phyloP scores from a whole-genome alignment of 345 rosid species.

The sweet orange (Citrus sinensis) region DVS_A1.0 CM039163.1:40810501-40811000 shows the following conservation, averaged over 20 bases:
- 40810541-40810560: too few species aligned
- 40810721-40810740: not conserved
- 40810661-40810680: not conserved
- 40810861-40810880: too few species aligned
- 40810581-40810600: not conserved
- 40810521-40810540: fast-evolving
- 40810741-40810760: not conserved
- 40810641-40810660: not conserved
- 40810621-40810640: not conserved
- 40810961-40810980: not conserved
- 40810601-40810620: not conserved
- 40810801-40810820: not conserved
- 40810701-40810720: not conserved
- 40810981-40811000: not conserved
- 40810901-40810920: not conserved
- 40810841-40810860: not conserved
- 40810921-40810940: not conserved
- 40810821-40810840: not conserved
- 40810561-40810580: not conserved
- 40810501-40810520: fast-evolving
- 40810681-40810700: not conserved
- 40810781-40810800: not conserved
- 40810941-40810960: not conserved
- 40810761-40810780: not conserved
- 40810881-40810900: not conserved